Percentiles rank a stretch among this genome's conserved stretches.
These are phyloP conservation scores for Dendrothele bispora DNA, from an alignment of 768 basidiomycete genomes.

Conservation along the genomic window DNA sequence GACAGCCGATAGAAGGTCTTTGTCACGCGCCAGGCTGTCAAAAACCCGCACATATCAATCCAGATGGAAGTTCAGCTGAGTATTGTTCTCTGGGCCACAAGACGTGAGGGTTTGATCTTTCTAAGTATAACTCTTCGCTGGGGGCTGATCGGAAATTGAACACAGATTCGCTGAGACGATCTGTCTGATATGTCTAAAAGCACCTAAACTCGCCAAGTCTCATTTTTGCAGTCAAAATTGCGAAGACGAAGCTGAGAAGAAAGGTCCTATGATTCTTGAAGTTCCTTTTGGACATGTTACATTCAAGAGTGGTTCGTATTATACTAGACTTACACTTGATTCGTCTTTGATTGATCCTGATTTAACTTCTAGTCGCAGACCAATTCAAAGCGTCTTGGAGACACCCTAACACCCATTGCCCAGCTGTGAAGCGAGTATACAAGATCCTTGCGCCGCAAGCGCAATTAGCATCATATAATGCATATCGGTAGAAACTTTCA, in stretches of 20 bases:
- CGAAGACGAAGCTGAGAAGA: constrained; percentile 51
- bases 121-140: too few relatives aligned
- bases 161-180: constrained; percentile 45
- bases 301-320: constrained; percentile 59
- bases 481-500: constrained; percentile 49
- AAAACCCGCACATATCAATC: constrained; percentile 39
- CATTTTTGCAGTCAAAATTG: constrained; percentile 65
- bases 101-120: too few relatives aligned
- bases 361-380: constrained; percentile 46
- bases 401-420: constrained; percentile 53
- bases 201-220: constrained; percentile 52
- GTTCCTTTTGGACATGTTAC: constrained; percentile 59
- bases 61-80: constrained; percentile 39
- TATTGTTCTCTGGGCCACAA: constrained; percentile 56
- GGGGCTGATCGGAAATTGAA: neutral
- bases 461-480: constrained; percentile 54
- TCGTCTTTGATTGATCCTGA: neutral
- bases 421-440: constrained; percentile 60
- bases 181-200: constrained; percentile 62
- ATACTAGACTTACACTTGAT: constrained; percentile 1
- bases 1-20: constrained; percentile 27
- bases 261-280: constrained; percentile 57
- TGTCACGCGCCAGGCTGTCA: constrained; percentile 56
- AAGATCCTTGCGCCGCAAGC: constrained; percentile 56
- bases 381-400: constrained; percentile 74